Evolutionary conservation across 768 basidiomycete genomes (phyloP).

Genomic region (Lanmaoa rubissima): DNA sequence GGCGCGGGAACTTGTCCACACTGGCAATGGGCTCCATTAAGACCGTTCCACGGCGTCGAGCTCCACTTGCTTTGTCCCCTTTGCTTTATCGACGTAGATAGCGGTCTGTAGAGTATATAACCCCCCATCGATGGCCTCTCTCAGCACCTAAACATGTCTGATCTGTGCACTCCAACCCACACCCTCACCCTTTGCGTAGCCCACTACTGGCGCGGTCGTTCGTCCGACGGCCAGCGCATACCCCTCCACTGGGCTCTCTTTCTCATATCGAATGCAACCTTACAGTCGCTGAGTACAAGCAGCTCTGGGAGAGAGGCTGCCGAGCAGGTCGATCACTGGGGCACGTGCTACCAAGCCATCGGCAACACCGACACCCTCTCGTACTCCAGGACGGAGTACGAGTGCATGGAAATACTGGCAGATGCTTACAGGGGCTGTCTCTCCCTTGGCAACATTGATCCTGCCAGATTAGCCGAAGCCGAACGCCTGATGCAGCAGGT

Average conservation of each 20-base stretch:
- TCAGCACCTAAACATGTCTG: conserved; percentile 15
- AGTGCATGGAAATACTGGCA: conserved; percentile 33
- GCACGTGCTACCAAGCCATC: conserved; percentile 30
- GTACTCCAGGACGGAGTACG: conserved; percentile 26
- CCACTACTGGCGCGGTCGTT: conserved; percentile 30
- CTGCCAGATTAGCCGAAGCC: conserved; percentile 9
- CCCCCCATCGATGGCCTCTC: not conserved
- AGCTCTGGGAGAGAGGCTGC: conserved; percentile 23
- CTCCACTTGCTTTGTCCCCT: conserved; percentile 11
- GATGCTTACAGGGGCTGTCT: conserved; percentile 31
- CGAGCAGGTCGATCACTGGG: conserved; percentile 30
- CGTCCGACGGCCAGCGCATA: conserved; percentile 18
- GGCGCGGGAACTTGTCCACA: conserved; percentile 29
- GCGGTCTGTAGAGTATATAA: conserved; percentile 7
- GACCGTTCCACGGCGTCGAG: not conserved
- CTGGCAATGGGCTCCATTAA: too few relatives aligned
- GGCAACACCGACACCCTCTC: conserved; percentile 30
- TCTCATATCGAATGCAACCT: conserved; percentile 25
- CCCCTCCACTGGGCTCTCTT: conserved; percentile 34
- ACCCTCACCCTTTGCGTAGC: conserved; percentile 29
- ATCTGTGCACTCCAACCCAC: conserved; percentile 3
- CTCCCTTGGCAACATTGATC: conserved; percentile 21
- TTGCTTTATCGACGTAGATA: conserved; percentile 18
- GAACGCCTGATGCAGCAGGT: conserved; percentile 26
- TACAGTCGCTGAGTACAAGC: conserved; percentile 18